Base-by-base conservation (phyloP, 2,329 filamentous ascomycete species). In the Coniochaeta sp. region DNA sequence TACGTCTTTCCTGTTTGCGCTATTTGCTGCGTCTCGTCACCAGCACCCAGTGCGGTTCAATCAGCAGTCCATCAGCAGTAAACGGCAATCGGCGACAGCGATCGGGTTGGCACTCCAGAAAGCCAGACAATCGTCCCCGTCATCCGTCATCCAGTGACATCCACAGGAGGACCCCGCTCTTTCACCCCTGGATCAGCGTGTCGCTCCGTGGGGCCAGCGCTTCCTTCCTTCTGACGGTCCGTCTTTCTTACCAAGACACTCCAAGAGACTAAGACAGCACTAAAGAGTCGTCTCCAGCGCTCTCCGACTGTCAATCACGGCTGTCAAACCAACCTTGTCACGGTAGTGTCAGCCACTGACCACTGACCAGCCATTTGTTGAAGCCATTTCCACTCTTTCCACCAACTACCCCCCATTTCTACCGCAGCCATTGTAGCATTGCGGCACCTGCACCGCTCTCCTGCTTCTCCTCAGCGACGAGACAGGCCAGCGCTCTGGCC, bases 281-380 rank as follows among this genome's bases (percentile, higher is more conserved):
- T n/a, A n/a, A n/a, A n/a, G n/a, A n/a, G n/a, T n/a, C n/a, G n/a
- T n/a, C n/a, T n/a, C n/a, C n/a, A n/a, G n/a, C n/a, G n/a, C n/a
- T n/a, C n/a, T n/a, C n/a, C n/a, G n/a, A n/a, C n/a, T n/a, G n/a
- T n/a, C n/a, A n/a, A n/a, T n/a, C n/a, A n/a, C n/a, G n/a, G n/a
- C n/a, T n/a, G n/a, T n/a, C n/a, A n/a, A n/a, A n/a, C 38, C 18
- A 42, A 42, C 20, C n/a, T 30, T 42, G 38, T 42, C 38, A 24
- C 38, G 38, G 38, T 16, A 30, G 13, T 42, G 38, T 42, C 38
- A 42, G 38, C 38, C 38, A 42, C 38, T 42, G n/a, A n/a, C n/a
- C n/a, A n/a, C n/a, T n/a, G n/a, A n/a, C 38, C 38, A 42, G 20
- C 20, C 38, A 42, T 42, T 42, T n/a, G n/a, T n/a, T 42, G 38